Base-by-base conservation (phyloP, 75 land plant genomes). In the Pinus tabuliformis region DNA sequence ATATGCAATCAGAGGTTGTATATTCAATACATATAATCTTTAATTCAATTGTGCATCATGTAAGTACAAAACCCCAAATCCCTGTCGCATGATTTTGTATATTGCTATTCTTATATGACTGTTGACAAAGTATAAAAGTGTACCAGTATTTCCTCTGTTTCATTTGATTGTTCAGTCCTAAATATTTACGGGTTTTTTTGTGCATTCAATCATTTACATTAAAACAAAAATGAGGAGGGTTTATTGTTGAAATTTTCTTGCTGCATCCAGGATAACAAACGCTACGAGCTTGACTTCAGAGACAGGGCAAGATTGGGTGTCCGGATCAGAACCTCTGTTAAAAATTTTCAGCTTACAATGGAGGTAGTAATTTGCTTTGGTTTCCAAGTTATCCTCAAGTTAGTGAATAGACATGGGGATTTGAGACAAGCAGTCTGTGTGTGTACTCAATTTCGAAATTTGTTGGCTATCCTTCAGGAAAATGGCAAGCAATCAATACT, bases 271-370 rank as follows among this genome's bases (percentile, higher is more conserved):
- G 60, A 76, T 1, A 63, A 84, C 30, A 89, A 82, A 75, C 77
- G 90, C 33, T 87, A 91, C 75, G 96, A 93, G 78, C 66, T 93
- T 22, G 93, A 93, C 59, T 93, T 80, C 74, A 90, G 91, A 77
- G 91, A 93, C 7, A 83, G 82, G 63, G 84, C 85, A 70, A 87
- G 83, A 74, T 56, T 78, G 37, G 93, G 86, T 18, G 76, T 78
- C 58, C 74, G 72, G 70, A 88, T 93, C 33, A 86, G 82, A 78
- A 87, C 85, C 61, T 93, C 96, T 9, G 90, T 85, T 22, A 93
- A 91, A 84, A 93, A 93, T 71, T 93, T 93, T 62, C 95, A 93
- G 75, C 81, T 93, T 15, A 88, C 89, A 22, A 76, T 88, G 77
- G 93, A 92, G 95, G 95, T 92, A 86, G 14, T 2, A 15, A 79